Percentiles rank a stretch among this genome's conserved stretches.
Evolutionary conservation across 805 yeast species (phyloP).

Genomic region (Spathaspora passalidarum): DNA sequence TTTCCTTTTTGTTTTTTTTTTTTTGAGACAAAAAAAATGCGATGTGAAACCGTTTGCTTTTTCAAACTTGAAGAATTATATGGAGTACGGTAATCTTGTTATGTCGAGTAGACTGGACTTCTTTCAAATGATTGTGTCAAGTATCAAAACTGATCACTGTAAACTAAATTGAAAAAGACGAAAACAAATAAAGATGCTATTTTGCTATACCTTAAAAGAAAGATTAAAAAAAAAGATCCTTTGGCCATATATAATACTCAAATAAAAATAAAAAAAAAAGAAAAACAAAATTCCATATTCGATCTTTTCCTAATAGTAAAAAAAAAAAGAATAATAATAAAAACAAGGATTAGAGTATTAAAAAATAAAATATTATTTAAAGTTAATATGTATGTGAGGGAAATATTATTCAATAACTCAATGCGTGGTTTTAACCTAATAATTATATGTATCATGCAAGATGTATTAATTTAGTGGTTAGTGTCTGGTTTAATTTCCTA

Average conservation of each 20-base stretch:
- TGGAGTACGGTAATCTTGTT: neutral
- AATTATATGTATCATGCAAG: neutral
- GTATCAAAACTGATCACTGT: neutral
- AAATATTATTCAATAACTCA: neutral
- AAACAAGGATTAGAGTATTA: neutral
- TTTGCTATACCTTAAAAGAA: neutral
- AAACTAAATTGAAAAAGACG: neutral
- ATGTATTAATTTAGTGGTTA: neutral
- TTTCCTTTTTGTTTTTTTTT: neutral
- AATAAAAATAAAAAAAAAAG: neutral
- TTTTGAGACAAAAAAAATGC: neutral
- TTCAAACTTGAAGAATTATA: neutral
- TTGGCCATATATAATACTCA: neutral
- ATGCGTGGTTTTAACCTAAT: slow-evolving; percentile 1
- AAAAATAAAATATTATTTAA: slow-evolving; percentile 1
- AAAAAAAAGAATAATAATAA: neutral
- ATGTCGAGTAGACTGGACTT: neutral
- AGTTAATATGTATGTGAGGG: neutral
- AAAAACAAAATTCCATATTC: slow-evolving; percentile 2
- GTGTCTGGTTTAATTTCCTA: slow-evolving; percentile 1
- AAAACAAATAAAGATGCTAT: neutral
- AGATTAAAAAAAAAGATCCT: neutral
- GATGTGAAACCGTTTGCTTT: slow-evolving; percentile 1
- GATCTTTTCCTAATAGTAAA: neutral
- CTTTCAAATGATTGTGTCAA: neutral